These are phyloP conservation scores for Anethum foeniculum DNA, from an alignment of 140 eudicot genomes.

Conservation along the genomic window DNA sequence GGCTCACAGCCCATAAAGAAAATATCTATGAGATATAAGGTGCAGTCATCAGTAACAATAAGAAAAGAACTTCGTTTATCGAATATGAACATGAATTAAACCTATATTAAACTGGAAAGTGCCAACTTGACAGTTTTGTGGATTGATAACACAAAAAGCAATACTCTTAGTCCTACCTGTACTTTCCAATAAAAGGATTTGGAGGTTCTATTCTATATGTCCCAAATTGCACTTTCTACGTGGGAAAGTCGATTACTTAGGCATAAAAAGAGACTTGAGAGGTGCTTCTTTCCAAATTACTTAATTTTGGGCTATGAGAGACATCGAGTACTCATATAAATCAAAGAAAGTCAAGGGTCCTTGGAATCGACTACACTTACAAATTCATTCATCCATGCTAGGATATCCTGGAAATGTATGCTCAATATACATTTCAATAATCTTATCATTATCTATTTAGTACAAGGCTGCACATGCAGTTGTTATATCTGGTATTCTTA, in stretches of 20 bases:
- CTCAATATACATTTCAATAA: no score
- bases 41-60: background rate
- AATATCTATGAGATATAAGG: conserved; percentile 25
- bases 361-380: background rate
- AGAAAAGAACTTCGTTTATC: background rate
- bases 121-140: background rate
- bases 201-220: background rate
- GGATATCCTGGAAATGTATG: background rate
- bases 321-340: background rate
- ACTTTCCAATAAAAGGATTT: background rate
- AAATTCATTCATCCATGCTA: background rate
- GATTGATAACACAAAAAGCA: background rate
- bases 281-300: background rate
- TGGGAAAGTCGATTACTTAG: background rate
- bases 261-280: background rate
- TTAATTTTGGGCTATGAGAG: background rate
- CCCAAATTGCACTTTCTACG: background rate
- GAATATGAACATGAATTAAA: background rate
- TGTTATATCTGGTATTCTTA: background rate
- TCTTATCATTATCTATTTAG: no score
- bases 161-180: background rate
- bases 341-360: background rate
- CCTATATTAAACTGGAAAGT: background rate
- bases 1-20: conserved; percentile 59
- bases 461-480: background rate